Evolutionary conservation across 352 stramenopile species (phyloP), one percentile per base, ranked within the genome.

Genomic region (Phytophthora vignae): DNA sequence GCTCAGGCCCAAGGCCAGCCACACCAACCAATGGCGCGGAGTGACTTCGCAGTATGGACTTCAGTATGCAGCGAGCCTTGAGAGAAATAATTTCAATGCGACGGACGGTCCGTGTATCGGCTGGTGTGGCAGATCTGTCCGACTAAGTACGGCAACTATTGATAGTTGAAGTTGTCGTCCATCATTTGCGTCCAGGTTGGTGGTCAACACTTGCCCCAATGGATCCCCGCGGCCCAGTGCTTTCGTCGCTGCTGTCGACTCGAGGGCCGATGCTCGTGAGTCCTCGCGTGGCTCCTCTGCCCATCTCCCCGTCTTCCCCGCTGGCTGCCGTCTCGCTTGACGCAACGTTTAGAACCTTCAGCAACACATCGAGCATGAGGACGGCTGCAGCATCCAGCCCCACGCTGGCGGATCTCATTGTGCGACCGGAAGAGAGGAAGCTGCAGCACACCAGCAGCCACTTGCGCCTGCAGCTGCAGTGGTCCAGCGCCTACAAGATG

Each of bases 61-160:
- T 65, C 15, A 50, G 25, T 74, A 74, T 57, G 67, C 46, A 11
- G 66, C 4, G 1, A 8, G 55, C 48, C 3, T 50, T 0, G 6
- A 46, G 1, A 8, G 2, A 5, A 6, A 19, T 56, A 36, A 69
- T 40, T 33, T 14, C 4, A 0, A 42, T 8, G 12, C 12, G 17
- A 27, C 55, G 46, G 10, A n/a, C 4, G 27, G 44, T 9, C 2
- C 31, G 25, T 65, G 15, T 38, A 4, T 31, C 27, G 54, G n/a
- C 2, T 52, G 9, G 42, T 74, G 67, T 74, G 46, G 36, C 36
- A 11, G 0, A 38, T 0, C 0, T 6, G 3, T 7, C 53, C 11
- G 0, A 40, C 21, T 74, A 74, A 74, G 60, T 74, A 74, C 67
- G 67, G 46, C 31, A 72, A 70, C 60, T 70, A 65, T 69, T 65